Conservation (phyloP, 345 rosid species). For the Adansonia digitata region DNA sequence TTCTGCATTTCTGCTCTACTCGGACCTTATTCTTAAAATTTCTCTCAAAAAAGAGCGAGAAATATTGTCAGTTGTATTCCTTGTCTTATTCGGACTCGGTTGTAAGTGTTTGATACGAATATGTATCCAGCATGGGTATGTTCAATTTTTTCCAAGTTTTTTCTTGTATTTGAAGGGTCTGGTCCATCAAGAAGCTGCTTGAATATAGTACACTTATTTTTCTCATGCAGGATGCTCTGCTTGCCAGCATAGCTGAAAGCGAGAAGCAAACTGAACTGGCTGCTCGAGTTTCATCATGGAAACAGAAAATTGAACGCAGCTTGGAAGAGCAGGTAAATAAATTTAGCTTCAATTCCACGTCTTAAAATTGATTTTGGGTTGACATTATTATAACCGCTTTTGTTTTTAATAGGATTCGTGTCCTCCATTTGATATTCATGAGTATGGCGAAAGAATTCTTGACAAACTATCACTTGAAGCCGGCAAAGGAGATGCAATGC, state of each 20-base stretch:
- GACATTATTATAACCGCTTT: background rate
- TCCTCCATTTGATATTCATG: slow-evolving; percentile 91
- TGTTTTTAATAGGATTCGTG: slow-evolving; percentile 58
- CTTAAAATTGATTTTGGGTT: background rate
- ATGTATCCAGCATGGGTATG: too few species aligned
- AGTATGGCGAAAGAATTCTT: slow-evolving; percentile 64
- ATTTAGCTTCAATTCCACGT: background rate
- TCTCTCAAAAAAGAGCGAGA: background rate
- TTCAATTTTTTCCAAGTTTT: background rate
- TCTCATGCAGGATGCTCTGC: slow-evolving; percentile 77
- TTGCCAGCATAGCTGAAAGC: slow-evolving; percentile 83
- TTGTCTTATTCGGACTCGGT: background rate
- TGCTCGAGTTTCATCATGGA: slow-evolving; percentile 88
- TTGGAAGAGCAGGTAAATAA: slow-evolving; percentile 81
- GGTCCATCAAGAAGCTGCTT: too few species aligned
- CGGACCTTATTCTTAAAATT: background rate
- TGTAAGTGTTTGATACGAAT: too few species aligned
- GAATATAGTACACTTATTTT: background rate
- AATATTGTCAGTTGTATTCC: background rate
- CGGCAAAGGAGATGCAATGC: slow-evolving; percentile 23
- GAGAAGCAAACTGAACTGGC: slow-evolving; percentile 94
- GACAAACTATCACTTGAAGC: slow-evolving; percentile 52
- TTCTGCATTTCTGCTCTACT: background rate
- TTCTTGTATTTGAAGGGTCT: background rate
- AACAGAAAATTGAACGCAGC: slow-evolving; percentile 84